Percentiles rank a stretch among this genome's conserved stretches.
Evolutionary conservation across 345 rosid species (phyloP).

Genomic region (Zanthoxylum bungeanum): DNA sequence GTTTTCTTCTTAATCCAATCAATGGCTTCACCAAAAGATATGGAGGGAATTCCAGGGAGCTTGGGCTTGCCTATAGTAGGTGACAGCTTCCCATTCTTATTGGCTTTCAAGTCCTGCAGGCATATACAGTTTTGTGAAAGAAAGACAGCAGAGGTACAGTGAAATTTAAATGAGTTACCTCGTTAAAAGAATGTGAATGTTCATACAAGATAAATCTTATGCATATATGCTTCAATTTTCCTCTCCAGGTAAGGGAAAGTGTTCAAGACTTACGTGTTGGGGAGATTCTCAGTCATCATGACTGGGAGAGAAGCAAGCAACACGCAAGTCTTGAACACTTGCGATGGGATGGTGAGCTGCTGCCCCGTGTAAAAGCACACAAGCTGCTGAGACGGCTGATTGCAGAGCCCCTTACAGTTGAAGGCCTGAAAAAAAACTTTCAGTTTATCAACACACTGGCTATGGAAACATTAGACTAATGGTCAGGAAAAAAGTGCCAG

Average conservation of each 20-base stretch:
- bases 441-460: constrained; percentile 52
- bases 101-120: constrained; percentile 56
- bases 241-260: constrained; percentile 55
- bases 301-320: constrained; percentile 69
- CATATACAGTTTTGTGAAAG: constrained; percentile 51
- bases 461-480: constrained; percentile 44
- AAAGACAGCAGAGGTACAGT: constrained; percentile 54
- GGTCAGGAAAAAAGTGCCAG: constrained; percentile 40
- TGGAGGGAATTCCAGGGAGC: constrained; percentile 56
- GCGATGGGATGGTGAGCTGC: constrained; percentile 73
- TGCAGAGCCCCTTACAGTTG: constrained; percentile 56
- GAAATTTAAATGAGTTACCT: no score
- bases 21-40: constrained; percentile 46
- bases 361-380: constrained; percentile 56
- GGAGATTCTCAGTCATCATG: constrained; percentile 56
- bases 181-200: no score
- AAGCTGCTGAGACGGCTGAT: constrained; percentile 53
- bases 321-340: no score
- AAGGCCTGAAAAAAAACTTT: constrained; percentile 56
- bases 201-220: no score
- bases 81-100: constrained; percentile 55
- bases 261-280: constrained; percentile 52
- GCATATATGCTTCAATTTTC: neutral
- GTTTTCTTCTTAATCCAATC: constrained; percentile 22
- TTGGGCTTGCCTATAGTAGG: constrained; percentile 63